Conservation (phyloP, 805 yeast species). For the Deakozyma indianensis region DNA sequence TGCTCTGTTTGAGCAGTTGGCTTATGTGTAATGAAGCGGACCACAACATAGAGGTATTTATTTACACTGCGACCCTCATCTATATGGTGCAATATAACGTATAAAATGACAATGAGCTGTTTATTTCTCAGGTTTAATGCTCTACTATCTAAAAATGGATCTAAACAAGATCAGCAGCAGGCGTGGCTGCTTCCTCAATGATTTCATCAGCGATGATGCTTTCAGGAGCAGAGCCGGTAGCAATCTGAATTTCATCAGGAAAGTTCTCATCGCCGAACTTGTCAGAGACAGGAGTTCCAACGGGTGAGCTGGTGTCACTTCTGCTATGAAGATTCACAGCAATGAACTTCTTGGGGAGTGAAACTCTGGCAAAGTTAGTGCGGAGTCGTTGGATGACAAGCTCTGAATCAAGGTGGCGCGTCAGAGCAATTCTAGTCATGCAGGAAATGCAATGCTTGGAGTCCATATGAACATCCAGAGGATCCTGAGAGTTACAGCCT, state of each 20-base stretch:
- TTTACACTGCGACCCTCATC: too few species aligned
- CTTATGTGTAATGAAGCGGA: conserved; percentile 19
- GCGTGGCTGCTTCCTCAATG: too few species aligned
- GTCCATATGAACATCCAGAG: conserved; percentile 90
- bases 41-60: background rate
- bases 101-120: too few species aligned
- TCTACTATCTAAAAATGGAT: too few species aligned
- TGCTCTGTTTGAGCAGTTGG: conserved; percentile 78
- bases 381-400: conserved; percentile 69
- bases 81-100: too few species aligned
- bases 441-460: conserved; percentile 94
- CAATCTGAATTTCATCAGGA: background rate
- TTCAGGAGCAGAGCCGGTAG: background rate
- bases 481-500: conserved; percentile 97
- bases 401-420: conserved; percentile 88
- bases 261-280: background rate
- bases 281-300: background rate
- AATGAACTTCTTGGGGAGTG: conserved; percentile 64
- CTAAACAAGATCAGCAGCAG: too few species aligned
- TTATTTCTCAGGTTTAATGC: too few species aligned
- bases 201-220: too few species aligned
- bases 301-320: background rate
- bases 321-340: conserved; percentile 11
- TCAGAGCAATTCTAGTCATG: conserved; percentile 77
- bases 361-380: conserved; percentile 73